Conservation (phyloP, 176 grass and related monocot genomes). For the Bromus sterilis region DNA sequence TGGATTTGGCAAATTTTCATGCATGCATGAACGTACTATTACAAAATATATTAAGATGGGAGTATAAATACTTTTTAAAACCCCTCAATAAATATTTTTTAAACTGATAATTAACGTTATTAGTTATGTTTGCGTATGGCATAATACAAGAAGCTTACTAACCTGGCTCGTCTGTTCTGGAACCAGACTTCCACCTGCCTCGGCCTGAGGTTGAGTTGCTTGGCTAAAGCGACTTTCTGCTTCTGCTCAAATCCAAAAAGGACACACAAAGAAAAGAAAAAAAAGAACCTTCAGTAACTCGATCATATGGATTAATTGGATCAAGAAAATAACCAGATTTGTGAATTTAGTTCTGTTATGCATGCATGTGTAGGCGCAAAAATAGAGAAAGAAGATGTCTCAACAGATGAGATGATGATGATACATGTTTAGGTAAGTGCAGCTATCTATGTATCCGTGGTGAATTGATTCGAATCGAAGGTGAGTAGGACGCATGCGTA, state of each 20-base stretch:
- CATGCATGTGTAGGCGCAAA: background rate
- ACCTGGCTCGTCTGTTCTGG: conserved; percentile 97
- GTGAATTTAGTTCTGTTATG: background rate
- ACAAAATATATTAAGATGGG: background rate
- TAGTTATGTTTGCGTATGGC: too few species aligned
- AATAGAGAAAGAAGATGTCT: background rate
- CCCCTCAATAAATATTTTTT: too few species aligned
- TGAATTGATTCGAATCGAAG: conserved; percentile 7
- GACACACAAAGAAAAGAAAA: background rate
- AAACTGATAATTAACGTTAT: too few species aligned
- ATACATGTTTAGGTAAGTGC: conserved; percentile 4
- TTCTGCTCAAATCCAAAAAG: conserved; percentile 59
- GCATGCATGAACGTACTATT: background rate
- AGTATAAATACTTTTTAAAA: too few species aligned
- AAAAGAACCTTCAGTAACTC: background rate
- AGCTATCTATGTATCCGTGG: conserved; percentile 1
- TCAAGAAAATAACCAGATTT: background rate
- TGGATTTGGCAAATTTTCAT: background rate
- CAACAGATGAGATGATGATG: background rate
- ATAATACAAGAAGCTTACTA: background rate
- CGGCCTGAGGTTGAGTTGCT: conserved; percentile 89
- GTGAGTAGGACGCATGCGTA: background rate
- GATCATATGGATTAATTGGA: too few species aligned
- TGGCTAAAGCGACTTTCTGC: conserved; percentile 87
- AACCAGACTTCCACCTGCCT: conserved; percentile 99